These are phyloP conservation scores for Andrographis paniculata DNA, from an alignment of 305 asterid species.

Conservation along the genomic window DNA sequence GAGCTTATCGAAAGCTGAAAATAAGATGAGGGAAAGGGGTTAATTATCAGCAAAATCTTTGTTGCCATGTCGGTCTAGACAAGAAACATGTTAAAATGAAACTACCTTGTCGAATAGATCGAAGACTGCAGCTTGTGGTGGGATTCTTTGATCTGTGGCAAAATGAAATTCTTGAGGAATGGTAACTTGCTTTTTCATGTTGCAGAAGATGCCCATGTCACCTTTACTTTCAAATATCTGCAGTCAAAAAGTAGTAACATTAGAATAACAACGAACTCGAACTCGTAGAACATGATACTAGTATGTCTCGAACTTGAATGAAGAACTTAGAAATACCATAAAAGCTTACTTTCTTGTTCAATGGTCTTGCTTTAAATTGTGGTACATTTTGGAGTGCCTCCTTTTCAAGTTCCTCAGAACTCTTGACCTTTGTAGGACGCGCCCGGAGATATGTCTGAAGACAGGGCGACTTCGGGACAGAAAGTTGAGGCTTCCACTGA, in stretches of 20 bases:
- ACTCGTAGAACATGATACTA: too few species aligned
- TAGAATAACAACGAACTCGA: too few species aligned
- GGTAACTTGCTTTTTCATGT: slow-evolving; percentile 70
- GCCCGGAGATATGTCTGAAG: slow-evolving; percentile 80
- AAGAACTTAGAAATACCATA: too few species aligned
- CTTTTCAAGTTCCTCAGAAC: slow-evolving; percentile 59
- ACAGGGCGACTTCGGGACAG: slow-evolving; percentile 77
- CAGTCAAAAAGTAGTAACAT: slow-evolving; percentile 6
- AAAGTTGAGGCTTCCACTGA: slow-evolving; percentile 63
- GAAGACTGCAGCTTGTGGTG: slow-evolving; percentile 53
- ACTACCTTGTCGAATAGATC: slow-evolving; percentile 78
- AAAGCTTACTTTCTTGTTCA: slow-evolving; percentile 95
- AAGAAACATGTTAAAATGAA: background rate
- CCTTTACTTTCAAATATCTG: slow-evolving; percentile 97
- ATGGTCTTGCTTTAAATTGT: slow-evolving; percentile 85
- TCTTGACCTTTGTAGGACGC: slow-evolving; percentile 69
- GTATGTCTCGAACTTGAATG: background rate
- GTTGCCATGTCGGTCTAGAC: background rate
- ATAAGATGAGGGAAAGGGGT: background rate
- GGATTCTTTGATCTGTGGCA: slow-evolving; percentile 79
- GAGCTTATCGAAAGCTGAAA: slow-evolving; percentile 69
- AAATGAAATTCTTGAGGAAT: slow-evolving; percentile 83
- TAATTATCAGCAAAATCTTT: background rate
- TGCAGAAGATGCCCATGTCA: slow-evolving; percentile 69
- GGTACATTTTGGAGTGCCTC: slow-evolving; percentile 69